Evolutionary conservation across 1,284 basidiomycete genomes (phyloP).

Genomic region (Sanguinoderma infundibulare): DNA sequence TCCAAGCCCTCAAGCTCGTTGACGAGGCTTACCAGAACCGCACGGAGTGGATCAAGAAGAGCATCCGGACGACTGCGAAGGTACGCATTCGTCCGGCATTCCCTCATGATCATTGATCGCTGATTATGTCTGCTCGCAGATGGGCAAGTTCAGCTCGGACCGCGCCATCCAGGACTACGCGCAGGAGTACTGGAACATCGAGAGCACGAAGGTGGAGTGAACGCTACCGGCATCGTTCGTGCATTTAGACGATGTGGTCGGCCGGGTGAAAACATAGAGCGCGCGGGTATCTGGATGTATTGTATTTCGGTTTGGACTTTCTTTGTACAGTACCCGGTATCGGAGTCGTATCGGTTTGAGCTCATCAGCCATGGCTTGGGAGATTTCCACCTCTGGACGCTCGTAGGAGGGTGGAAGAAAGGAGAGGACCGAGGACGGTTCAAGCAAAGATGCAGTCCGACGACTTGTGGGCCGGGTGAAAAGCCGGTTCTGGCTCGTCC

Average conservation of each 20-base stretch:
- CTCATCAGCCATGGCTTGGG: too few species aligned
- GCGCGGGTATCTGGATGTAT: background rate
- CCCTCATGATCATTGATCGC: background rate
- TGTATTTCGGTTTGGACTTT: too few species aligned
- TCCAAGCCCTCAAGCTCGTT: conserved; percentile 82
- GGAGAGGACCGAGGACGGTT: too few species aligned
- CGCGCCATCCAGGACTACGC: conserved; percentile 90
- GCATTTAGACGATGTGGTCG: background rate
- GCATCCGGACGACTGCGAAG: conserved; percentile 82
- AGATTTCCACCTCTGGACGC: too few species aligned
- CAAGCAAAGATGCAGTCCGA: too few species aligned
- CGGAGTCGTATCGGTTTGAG: too few species aligned
- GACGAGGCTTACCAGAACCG: conserved; percentile 85
- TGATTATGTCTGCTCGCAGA: conserved; percentile 46
- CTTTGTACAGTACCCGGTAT: too few species aligned
- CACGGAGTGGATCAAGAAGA: conserved; percentile 90
- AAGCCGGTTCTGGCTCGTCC: too few species aligned
- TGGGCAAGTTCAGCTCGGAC: conserved; percentile 95
- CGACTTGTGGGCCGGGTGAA: too few species aligned
- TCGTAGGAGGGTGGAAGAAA: too few species aligned
- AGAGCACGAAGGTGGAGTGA: conserved; percentile 32
- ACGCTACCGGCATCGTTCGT: background rate
- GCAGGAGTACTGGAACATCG: conserved; percentile 52
- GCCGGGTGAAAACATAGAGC: background rate
- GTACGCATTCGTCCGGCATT: conserved; percentile 38